Percentiles rank a stretch among this genome's conserved stretches.
phyloP scores from a whole-genome alignment of 2,329 filamentous ascomycete genomes.

The Dryadomyces quercus-mongolicae region DNA sequence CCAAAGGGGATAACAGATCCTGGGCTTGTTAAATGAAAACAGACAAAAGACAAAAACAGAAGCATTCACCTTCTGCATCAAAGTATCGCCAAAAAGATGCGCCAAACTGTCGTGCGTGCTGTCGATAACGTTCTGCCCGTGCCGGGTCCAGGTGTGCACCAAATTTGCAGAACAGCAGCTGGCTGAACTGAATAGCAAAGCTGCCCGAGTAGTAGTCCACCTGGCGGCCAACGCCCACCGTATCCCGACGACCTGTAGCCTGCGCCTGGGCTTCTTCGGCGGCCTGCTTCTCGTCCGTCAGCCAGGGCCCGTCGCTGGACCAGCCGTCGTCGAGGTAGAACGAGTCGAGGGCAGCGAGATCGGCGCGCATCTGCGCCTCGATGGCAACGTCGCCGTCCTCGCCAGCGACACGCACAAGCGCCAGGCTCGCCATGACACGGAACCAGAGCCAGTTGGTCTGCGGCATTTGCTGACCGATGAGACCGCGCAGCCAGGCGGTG shows the following conservation, averaged over 20 bases:
- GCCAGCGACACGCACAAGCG: conserved; percentile 1
- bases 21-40: conserved; percentile 8
- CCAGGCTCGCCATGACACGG: conserved; percentile 8
- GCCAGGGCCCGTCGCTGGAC: conserved; percentile 7
- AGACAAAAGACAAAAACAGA: not conserved
- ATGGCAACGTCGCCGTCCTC: not conserved
- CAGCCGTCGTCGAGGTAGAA: conserved; percentile 8
- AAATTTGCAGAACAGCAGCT: conserved; percentile 26
- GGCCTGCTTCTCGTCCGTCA: not conserved
- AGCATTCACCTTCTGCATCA: conserved; percentile 21
- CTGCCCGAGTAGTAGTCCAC: conserved; percentile 15
- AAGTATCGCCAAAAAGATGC: conserved; percentile 28
- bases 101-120: conserved; percentile 23
- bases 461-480: conserved; percentile 5
- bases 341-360: conserved; percentile 7
- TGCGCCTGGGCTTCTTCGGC: not conserved
- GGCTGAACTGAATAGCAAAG: conserved; percentile 16
- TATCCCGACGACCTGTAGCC: not conserved
- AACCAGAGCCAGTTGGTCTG: conserved; percentile 11
- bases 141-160: conserved; percentile 22
- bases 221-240: conserved; percentile 2
- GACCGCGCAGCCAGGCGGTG: conserved; percentile 5
- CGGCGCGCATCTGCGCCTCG: not conserved
- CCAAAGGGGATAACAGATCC: conserved; percentile 33
- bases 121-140: conserved; percentile 18